Conservation (phyloP, 169 alveolate genomes). For the Pseudocohnilembus persalinus region DNA sequence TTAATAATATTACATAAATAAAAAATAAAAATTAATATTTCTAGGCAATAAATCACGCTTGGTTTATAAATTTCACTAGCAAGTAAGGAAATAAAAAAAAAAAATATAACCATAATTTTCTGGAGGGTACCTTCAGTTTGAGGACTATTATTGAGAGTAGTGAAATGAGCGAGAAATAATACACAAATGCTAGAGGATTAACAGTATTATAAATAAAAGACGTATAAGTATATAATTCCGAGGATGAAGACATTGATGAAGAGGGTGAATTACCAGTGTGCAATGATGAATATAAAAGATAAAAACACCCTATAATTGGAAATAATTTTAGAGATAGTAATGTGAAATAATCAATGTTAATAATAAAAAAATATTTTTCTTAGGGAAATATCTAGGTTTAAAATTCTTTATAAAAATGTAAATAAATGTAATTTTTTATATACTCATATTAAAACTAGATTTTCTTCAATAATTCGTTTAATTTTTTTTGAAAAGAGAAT, state of each 20-base stretch:
- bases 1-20: too few relatives aligned
- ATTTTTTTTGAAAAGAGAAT: too few relatives aligned
- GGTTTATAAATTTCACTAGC: conserved; percentile 24
- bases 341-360: too few relatives aligned
- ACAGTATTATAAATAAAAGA: neutral
- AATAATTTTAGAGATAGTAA: too few relatives aligned
- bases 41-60: conserved; percentile 16
- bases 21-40: too few relatives aligned
- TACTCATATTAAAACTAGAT: too few relatives aligned
- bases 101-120: neutral
- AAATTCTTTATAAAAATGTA: too few relatives aligned
- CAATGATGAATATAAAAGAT: neutral
- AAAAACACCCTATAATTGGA: too few relatives aligned
- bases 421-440: too few relatives aligned
- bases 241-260: neutral
- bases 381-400: too few relatives aligned
- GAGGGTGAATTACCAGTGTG: neutral
- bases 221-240: neutral
- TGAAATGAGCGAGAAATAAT: neutral
- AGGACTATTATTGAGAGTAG: neutral
- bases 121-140: neutral
- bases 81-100: neutral
- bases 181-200: neutral
- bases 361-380: too few relatives aligned
- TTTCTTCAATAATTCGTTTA: too few relatives aligned